Conservation (phyloP, 73 alveolate genomes). For the Blepharisma japonicum region DNA sequence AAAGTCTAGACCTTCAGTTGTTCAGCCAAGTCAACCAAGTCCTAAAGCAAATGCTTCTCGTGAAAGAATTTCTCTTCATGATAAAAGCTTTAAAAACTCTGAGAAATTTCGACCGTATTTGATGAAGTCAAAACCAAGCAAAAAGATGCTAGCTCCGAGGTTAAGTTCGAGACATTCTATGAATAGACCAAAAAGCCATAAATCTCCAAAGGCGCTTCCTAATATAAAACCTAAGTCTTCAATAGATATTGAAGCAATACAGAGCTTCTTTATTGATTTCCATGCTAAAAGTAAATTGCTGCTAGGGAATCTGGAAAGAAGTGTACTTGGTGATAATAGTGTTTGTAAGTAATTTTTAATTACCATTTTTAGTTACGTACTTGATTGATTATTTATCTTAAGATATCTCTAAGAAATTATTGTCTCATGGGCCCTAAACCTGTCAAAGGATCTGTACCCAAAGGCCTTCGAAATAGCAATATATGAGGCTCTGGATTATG, state of each 20-base stretch:
- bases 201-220: not conserved
- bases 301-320: not conserved
- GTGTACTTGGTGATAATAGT: not conserved
- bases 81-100: not conserved
- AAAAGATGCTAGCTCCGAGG: not conserved
- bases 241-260: not conserved
- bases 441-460: conserved; percentile 95
- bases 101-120: not conserved
- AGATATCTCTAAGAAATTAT: no score
- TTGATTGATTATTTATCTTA: no score
- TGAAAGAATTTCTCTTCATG: not conserved
- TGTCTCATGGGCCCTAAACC: conserved; percentile 41
- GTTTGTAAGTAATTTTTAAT: not conserved
- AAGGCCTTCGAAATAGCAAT: conserved; percentile 89
- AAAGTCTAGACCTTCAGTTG: no score
- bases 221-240: not conserved
- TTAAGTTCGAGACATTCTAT: not conserved
- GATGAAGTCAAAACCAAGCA: not conserved
- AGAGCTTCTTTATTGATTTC: not conserved
- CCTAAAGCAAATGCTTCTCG: not conserved
- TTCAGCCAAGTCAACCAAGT: not conserved
- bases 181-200: not conserved
- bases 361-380: no score
- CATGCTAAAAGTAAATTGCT: conserved; percentile 5
- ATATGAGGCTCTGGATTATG: conserved; percentile 95